These are phyloP conservation scores for Plasmodium coatneyi DNA, from an alignment of 169 alveolate species.

Conservation along the genomic window DNA sequence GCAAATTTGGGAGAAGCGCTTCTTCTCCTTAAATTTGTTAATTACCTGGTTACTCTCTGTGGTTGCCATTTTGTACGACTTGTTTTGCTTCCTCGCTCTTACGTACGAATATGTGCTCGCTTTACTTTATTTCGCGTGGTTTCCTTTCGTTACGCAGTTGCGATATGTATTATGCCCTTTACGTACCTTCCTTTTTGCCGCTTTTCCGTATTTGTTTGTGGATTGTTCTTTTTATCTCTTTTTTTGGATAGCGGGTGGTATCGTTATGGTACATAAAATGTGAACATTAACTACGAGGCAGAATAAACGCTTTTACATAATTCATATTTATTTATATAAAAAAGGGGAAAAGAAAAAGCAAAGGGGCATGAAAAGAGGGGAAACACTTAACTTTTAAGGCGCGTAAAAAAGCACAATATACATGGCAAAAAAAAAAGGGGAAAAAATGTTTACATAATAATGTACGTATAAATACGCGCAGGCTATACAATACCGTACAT, in stretches of 20 bases:
- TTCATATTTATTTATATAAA: conserved; percentile 1
- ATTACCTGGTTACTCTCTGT: conserved; percentile 61
- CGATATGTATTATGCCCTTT: not conserved
- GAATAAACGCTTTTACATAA: not conserved
- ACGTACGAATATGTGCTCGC: not conserved
- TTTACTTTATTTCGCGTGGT: not conserved
- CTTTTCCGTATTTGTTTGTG: not conserved
- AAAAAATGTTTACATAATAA: not conserved
- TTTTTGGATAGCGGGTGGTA: not conserved
- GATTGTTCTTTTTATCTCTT: not conserved
- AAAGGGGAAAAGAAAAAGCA: not conserved
- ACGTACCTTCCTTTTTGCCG: not conserved
- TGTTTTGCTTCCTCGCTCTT: not conserved
- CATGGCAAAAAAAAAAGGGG: not conserved
- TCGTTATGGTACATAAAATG: not conserved
- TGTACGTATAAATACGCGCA: not conserved
- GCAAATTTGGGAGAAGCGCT: not conserved
- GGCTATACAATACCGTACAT: not conserved
- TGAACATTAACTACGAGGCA: not conserved
- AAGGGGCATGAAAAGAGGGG: not conserved
- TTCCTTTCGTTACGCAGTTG: not conserved
- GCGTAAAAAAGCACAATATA: not conserved
- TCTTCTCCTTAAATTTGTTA: not conserved
- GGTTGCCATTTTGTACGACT: conserved; percentile 44
- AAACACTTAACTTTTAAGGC: not conserved